Evolutionary conservation across 345 rosid species (phyloP), one percentile per base, ranked within the genome.

Genomic region (Populus pruinosa): DNA sequence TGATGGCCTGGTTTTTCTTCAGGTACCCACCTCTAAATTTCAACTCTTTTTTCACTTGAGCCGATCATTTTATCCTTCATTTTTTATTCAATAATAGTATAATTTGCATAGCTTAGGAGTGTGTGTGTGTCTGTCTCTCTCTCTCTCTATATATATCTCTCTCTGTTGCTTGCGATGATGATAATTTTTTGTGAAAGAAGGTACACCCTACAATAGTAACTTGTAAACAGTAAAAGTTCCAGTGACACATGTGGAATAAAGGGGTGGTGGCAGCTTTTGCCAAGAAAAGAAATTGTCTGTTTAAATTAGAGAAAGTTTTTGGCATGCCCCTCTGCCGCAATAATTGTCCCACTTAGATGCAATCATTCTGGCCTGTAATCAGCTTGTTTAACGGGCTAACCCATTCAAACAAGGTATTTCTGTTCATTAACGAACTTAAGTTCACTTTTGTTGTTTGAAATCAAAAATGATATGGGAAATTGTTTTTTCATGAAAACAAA

Each of bases 1-100:
- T 78, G 73, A 71, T 73, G 81, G 74, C 75, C 76, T 70, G 77
- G 74, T 53, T 79, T 75, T 29, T 84, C 14, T 66, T 82, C 78
- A 83, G 90, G 88, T 87, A 83, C 75, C 76, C 76, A 50, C 71
- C 39, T 49, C 59, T 67, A 11, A 41, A 49, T 18, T 53, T 35
- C 2, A 4, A 17, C 55, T 41, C 59, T 41, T 38, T 47, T 47
- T 1, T 59, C 64, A 11, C 25, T 23, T 10, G 25, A 59, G 8
- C 14, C 29, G 64, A 3, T 23, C 64, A 9, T 59, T 50, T 67
- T 27, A 8, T 63, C 17, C 14, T 38, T 25, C 55, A 35, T 62
- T 67, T 8, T 21, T 10, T 33, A 63, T 62, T 17, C 14, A 5
- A 4, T 17, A 21, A 38, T 61, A 35, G 18, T 33, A 29, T 11